phyloP scores from a whole-genome alignment of 2,329 filamentous ascomycete genomes.

The Helotiales sp. region DNA sequence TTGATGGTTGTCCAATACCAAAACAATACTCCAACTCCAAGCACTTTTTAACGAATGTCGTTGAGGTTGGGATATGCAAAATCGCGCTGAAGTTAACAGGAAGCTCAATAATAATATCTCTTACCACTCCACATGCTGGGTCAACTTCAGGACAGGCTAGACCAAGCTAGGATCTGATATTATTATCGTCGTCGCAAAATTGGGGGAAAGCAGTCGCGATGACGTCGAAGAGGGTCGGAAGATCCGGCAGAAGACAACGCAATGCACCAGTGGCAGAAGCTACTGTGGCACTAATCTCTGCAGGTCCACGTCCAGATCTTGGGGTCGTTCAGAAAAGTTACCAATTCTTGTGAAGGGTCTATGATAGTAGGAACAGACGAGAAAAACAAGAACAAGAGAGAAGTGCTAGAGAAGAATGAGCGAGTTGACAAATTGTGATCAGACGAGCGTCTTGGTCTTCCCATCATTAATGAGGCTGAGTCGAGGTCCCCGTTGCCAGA shows the following conservation, averaged over 20 bases:
- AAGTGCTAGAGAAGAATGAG: neutral
- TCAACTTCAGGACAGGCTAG: constrained; percentile 13
- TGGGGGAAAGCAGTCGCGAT: neutral
- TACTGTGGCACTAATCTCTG: neutral
- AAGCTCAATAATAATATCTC: constrained; percentile 2
- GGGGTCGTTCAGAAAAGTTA: neutral
- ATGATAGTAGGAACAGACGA: neutral
- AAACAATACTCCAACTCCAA: neutral
- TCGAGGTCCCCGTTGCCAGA: neutral
- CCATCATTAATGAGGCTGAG: constrained; percentile 5
- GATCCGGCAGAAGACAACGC: neutral
- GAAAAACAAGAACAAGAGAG: neutral
- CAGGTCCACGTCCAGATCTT: neutral
- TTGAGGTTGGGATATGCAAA: neutral
- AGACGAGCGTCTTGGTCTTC: neutral
- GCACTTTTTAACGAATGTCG: neutral
- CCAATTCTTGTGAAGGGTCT: no score
- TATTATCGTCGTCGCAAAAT: constrained; percentile 7
- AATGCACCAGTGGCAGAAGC: neutral
- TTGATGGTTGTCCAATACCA: neutral
- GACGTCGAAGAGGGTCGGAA: constrained; percentile 7
- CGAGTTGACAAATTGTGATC: neutral
- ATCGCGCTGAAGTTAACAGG: neutral
- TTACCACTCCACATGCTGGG: neutral
- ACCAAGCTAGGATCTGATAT: neutral